Evolutionary conservation across 192 early-diverging fungal species (phyloP), one percentile per base, ranked within the genome.

Genomic region (Coemansia sp.): DNA sequence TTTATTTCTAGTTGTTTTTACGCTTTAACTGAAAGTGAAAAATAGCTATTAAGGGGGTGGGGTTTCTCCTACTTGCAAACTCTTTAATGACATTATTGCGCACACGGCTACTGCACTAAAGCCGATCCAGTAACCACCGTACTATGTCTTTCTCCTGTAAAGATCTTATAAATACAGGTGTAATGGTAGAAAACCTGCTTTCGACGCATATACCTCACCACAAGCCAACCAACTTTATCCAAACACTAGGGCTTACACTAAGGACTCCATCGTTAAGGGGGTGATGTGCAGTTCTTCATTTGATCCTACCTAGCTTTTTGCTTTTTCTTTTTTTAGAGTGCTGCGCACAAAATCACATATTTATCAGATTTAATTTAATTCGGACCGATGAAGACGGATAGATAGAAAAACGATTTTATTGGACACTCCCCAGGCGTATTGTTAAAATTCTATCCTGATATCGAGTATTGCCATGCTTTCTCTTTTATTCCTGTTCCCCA

Each of bases 201-300:
- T 74, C 90, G 10, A 83, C 63, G 31, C 82, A 85, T 4, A 87
- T 61, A 24, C 87, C 85, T 11, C 64, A 61, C 90, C 89, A 91
- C 22, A 91, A 69, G 14, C 90, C 90, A 21, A 76, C 72, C 21
- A 89, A 78, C 14, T 85, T 85, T 79, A 82, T 78, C 20, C 68
- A 63, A 54, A 72, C 60, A 65, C 72, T 74, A 58, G 66, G 72
- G 21, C 70, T 70, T 27, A 27, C 27, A 3, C 27, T 1, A 27
- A 27, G 27, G 27, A 27, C 27, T 27, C 27, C 3, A 27, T 27
- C 3, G 27, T 27, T 27, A 27, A 3, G 1, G 27, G 27, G 27
- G 1, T 27, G 27, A 27, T 27, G 27, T 27, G 27, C 27, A 27
- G 27, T 27, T 3, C 27, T 27, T 27, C 27, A 27, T 27, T 27